Base-by-base conservation (phyloP, 2,329 filamentous ascomycete species). In the Penicillium sp. region DNA sequence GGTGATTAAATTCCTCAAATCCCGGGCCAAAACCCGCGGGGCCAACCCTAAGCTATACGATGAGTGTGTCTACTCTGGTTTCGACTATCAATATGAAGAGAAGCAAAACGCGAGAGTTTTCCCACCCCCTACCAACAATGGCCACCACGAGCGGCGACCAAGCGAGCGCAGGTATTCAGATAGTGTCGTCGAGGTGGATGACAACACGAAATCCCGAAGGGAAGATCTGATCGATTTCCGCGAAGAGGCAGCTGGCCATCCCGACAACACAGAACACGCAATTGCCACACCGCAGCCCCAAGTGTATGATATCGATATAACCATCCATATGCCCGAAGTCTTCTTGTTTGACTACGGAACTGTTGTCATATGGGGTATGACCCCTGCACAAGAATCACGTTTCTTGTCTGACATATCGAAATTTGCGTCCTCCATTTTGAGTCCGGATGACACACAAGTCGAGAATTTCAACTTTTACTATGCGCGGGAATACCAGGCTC, bases 401-500 rank as follows among this genome's bases (percentile, higher is more conserved):
- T 96, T 99, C 71, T 80, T 99, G 16, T 95, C 95, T 66, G 93
- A 99, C 68, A 90, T 99, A 60, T 86, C 91, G 55, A 96, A 95
- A 70, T 99, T 98, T 66, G 95, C 97, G 74, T 84, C 87, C 42
- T 93, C 96, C 71, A 96, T 96, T 74, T 83, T 98, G 49, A 87
- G 87, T 26, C 85, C 89, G 11, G 93, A 96, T 70, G 91, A 96
- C 66, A 88, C 96, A 29, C 93, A 99, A 78, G 91, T 92, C 47
- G 95, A 99, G 75, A 91, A 93, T 70, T 99, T 99, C 82, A 99
- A 99, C 74, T 99, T 98, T 75, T 99, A 99, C 80, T 98, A 99
- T 79, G 98, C 95, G 3, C 86, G 90, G 68, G 93, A 98, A 72
- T 99, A 99, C 74, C 96, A 99, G 77, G 91, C 95, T 22, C 89